Conservation (phyloP, 352 stramenopile genomes). For the Phytophthora brassicae region DNA sequence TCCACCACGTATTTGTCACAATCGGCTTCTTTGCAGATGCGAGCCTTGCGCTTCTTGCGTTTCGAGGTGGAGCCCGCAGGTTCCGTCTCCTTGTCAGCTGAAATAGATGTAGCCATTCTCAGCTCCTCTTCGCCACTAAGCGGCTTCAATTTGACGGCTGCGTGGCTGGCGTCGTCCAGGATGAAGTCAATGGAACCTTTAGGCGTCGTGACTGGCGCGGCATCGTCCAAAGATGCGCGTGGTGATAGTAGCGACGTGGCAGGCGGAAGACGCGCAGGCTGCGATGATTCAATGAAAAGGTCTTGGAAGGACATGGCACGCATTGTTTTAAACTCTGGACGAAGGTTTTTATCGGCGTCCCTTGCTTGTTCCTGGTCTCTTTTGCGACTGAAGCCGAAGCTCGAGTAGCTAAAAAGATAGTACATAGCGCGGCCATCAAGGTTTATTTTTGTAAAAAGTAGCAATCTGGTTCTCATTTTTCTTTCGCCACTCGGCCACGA, state of each 20-base stretch:
- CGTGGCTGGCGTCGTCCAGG: slow-evolving; percentile 6
- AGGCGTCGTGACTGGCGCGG: not conserved
- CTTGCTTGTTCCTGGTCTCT: not conserved
- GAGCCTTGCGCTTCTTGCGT: slow-evolving; percentile 44
- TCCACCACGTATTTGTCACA: slow-evolving; percentile 66
- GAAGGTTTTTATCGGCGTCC: no score
- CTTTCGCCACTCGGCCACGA: no score
- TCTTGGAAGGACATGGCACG: slow-evolving; percentile 28
- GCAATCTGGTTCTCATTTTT: no score
- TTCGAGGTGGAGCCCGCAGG: slow-evolving; percentile 21
- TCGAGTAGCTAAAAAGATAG: not conserved
- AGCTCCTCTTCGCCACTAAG: slow-evolving; percentile 1
- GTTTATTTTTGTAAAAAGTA: not conserved
- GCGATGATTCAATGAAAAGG: slow-evolving; percentile 10
- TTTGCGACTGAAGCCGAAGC: not conserved
- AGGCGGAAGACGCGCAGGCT: not conserved
- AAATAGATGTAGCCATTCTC: not conserved
- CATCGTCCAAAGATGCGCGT: not conserved
- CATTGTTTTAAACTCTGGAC: slow-evolving; percentile 15
- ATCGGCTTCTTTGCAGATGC: slow-evolving; percentile 44
- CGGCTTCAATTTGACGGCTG: slow-evolving; percentile 3
- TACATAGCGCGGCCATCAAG: not conserved
- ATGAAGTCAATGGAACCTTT: slow-evolving; percentile 31
- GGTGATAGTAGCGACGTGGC: slow-evolving; percentile 2
- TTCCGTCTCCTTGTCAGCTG: not conserved